Evolutionary conservation across 169 alveolate genomes (phyloP).

Genomic region (Plasmodium gaboni): DNA sequence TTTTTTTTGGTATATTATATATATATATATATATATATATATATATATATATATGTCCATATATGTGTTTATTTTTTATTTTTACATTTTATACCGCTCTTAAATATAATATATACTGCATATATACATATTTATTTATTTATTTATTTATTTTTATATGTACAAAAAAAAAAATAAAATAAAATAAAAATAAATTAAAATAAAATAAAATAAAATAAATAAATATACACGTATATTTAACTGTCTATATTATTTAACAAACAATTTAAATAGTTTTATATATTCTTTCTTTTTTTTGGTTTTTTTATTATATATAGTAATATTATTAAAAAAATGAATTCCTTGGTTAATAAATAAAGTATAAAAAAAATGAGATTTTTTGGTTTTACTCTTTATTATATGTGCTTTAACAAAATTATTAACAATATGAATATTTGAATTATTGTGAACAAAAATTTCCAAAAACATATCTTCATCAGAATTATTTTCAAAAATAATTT

Average conservation of each 20-base stretch:
- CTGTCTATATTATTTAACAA: slow-evolving; percentile 25
- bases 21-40: slow-evolving; percentile 9
- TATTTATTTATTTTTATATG: slow-evolving; percentile 1
- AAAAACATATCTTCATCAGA: slow-evolving; percentile 30
- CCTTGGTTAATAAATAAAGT: slow-evolving; percentile 72
- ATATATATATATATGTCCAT: background rate
- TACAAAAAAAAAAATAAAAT: background rate
- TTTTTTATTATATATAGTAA: slow-evolving; percentile 55
- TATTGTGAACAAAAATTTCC: slow-evolving; percentile 63
- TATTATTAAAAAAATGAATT: slow-evolving; percentile 71
- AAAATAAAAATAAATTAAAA: too few species aligned
- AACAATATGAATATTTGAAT: slow-evolving; percentile 59
- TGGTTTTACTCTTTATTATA: slow-evolving; percentile 44
- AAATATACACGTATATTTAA: background rate
- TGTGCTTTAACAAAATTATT: slow-evolving; percentile 66
- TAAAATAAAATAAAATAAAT: background rate
- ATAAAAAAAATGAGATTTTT: slow-evolving; percentile 65
- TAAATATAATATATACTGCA: background rate
- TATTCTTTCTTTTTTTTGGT: slow-evolving; percentile 60
- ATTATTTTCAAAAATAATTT: slow-evolving; percentile 71
- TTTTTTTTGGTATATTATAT: background rate
- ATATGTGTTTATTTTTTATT: background rate
- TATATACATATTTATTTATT: slow-evolving; percentile 6
- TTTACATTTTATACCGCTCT: background rate
- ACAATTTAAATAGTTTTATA: slow-evolving; percentile 43